Conservation (phyloP, 345 rosid genomes). For the Carallia pectinifolia region DNA sequence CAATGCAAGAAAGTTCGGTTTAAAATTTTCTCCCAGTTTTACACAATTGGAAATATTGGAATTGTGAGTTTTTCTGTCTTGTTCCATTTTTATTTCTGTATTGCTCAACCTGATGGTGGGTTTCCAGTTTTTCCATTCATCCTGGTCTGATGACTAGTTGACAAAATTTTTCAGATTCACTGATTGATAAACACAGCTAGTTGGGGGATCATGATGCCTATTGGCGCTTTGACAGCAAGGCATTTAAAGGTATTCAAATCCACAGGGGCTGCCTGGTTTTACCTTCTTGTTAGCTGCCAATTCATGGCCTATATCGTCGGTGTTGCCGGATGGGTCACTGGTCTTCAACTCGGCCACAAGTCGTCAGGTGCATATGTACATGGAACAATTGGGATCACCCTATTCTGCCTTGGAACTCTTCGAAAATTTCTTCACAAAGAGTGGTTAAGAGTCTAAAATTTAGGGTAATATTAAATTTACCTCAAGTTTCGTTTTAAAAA, state of each 20-base stretch:
- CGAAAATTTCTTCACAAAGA: slow-evolving; percentile 41
- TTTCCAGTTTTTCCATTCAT: too few species aligned
- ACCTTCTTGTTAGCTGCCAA: slow-evolving; percentile 74
- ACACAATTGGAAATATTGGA: too few species aligned
- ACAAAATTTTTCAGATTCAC: slow-evolving; percentile 51
- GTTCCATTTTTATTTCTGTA: too few species aligned
- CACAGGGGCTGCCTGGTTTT: slow-evolving; percentile 83
- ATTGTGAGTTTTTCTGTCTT: too few species aligned
- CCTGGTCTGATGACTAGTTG: neutral
- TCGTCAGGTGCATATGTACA: slow-evolving; percentile 61
- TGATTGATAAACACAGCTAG: slow-evolving; percentile 75
- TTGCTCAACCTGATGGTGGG: too few species aligned
- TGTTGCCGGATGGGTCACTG: slow-evolving; percentile 87
- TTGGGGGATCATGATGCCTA: slow-evolving; percentile 88
- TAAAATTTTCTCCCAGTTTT: too few species aligned
- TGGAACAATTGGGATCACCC: slow-evolving; percentile 66
- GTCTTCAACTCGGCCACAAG: slow-evolving; percentile 83
- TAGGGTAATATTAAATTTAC: too few species aligned
- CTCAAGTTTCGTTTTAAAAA: too few species aligned
- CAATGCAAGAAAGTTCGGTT: too few species aligned
- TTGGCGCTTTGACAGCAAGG: slow-evolving; percentile 71
- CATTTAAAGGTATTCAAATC: slow-evolving; percentile 74
- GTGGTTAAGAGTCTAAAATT: too few species aligned
- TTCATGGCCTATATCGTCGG: slow-evolving; percentile 65
- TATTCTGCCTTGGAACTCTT: slow-evolving; percentile 77